Evolutionary conservation across 2,329 filamentous ascomycete species (phyloP), one percentile per base, ranked within the genome.

Genomic region (Phialophora tarda): DNA sequence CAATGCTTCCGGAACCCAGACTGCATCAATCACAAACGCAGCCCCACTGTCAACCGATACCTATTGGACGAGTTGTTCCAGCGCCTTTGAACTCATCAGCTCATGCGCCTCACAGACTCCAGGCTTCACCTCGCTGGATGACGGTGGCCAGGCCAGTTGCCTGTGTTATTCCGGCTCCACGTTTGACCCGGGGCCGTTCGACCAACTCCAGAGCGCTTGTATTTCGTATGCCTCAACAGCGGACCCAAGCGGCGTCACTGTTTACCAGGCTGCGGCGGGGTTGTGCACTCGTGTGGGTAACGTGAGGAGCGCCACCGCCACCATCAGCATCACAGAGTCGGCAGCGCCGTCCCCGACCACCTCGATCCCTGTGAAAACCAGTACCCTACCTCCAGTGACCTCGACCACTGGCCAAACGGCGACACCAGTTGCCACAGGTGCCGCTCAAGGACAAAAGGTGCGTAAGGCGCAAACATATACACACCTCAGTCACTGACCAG

Each of bases 121-220:
- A 30, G 50, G 59, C 2, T 62, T 62, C 34, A 62, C 50, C 10
- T 7, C 48, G 1, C 38, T 62, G 32, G 21, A 55, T 30, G 50
- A 62, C 51, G 59, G 50, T 34, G 48, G 17, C 17, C 59, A 62
- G 44, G 59, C 59, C 5, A 62, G 50, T 8, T 62, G 59, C 23
- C 50, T 55, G 0, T 62, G 59, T 56, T 62, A 54, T 30, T 47
- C 59, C 3, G 51, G 34, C 34, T 23, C 48, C 28, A 23, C 50
- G 10, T 62, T 26, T 24, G 51, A 55, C 32, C 59, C 59, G 1
- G 50, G 34, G 7, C 48, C 50, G 12, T 62, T 62, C 59, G 59
- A 62, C 51, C 28, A 56, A 23, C 50, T 55, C 24, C 59, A 55
- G 50, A 56, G 59, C 28, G 59, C 50, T 11, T 62, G 59, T 26